Conservation (phyloP, 2,329 filamentous ascomycete genomes). For the Exophiala calicioides region DNA sequence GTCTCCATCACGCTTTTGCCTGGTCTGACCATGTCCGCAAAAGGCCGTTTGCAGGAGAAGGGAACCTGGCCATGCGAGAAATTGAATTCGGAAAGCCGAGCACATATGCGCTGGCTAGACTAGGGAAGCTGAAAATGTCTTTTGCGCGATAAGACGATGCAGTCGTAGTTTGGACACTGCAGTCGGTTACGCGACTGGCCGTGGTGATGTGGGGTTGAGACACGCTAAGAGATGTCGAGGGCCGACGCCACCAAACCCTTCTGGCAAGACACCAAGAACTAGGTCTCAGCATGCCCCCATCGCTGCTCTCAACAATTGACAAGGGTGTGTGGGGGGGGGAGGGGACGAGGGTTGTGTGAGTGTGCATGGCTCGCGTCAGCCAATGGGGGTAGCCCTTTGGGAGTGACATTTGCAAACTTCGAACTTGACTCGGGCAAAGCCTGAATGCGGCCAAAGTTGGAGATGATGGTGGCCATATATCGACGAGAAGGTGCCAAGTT, state of each 20-base stretch:
- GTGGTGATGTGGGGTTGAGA: slow-evolving; percentile 13
- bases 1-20: neutral
- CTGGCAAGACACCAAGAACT: no score
- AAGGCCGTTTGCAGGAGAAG: neutral
- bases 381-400: slow-evolving; percentile 2
- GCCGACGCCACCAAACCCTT: slow-evolving; percentile 12
- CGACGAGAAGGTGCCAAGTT: no score
- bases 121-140: slow-evolving; percentile 12
- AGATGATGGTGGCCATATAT: no score
- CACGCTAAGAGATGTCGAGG: slow-evolving; percentile 11
- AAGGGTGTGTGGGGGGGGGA: slow-evolving; percentile 8
- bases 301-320: slow-evolving; percentile 6
- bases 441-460: no score
- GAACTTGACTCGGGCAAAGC: no score
- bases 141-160: slow-evolving; percentile 14
- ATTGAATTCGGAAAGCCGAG: slow-evolving; percentile 8
- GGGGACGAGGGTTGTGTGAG: neutral
- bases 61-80: neutral
- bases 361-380: no score
- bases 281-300: slow-evolving; percentile 4
- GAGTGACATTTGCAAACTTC: slow-evolving; percentile 1
- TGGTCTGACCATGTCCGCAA: neutral
- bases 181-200: slow-evolving; percentile 10
- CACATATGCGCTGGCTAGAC: neutral
- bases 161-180: neutral